Conservation (phyloP, 2,329 filamentous ascomycete genomes). For the Dothistroma septosporum region DNA sequence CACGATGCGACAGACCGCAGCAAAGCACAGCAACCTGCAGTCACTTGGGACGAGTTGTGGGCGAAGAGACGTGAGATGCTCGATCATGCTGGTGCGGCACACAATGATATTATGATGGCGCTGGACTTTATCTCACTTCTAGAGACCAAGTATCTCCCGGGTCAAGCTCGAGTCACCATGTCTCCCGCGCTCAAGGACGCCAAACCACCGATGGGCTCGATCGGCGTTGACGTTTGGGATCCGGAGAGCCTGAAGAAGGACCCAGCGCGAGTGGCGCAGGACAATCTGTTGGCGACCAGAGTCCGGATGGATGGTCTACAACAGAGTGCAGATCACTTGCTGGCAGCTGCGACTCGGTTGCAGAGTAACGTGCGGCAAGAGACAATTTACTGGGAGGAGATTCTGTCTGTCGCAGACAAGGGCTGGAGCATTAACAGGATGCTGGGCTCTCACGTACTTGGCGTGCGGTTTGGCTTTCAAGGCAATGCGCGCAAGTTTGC, state of each 20-base stretch:
- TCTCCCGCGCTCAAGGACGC: conserved; percentile 64
- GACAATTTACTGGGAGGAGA: conserved; percentile 82
- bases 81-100: conserved; percentile 35
- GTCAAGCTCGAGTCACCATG: conserved; percentile 64
- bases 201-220: conserved; percentile 65
- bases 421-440: conserved; percentile 83
- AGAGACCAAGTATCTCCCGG: conserved; percentile 66
- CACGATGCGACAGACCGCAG: conserved; percentile 32
- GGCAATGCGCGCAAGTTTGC: conserved; percentile 62
- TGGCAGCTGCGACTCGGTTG: conserved; percentile 67
- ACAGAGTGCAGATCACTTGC: conserved; percentile 67
- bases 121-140: conserved; percentile 81
- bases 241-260: conserved; percentile 54
- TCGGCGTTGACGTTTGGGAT: conserved; percentile 62
- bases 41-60: conserved; percentile 38
- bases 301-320: conserved; percentile 77
- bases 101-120: conserved; percentile 62
- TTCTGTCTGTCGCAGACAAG: conserved; percentile 72
- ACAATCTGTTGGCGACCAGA: conserved; percentile 55
- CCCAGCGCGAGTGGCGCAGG: conserved; percentile 38
- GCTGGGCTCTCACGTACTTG: conserved; percentile 55
- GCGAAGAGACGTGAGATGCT: conserved; percentile 41
- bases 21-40: conserved; percentile 16
- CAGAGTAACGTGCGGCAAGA: conserved; percentile 75
- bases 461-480: conserved; percentile 83